A percentile compares a stretch with the other conserved stretches of the same genome.
phyloP scores from a whole-genome alignment of 2,329 filamentous ascomycete species.

The Aspergillus novofumigatus region DNA sequence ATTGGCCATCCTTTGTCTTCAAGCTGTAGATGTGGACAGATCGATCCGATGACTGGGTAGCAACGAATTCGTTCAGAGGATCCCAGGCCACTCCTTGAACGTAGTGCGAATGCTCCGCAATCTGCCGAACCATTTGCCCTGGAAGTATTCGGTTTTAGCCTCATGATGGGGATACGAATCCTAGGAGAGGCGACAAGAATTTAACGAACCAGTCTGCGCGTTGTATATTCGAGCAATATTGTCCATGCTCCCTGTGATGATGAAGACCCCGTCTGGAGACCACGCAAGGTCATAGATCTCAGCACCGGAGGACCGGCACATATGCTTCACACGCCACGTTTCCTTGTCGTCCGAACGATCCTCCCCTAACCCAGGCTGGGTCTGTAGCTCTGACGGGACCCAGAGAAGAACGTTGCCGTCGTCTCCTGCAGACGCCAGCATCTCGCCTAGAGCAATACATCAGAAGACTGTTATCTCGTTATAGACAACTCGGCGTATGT shows the following conservation, averaged over 20 bases:
- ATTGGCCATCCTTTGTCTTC: slow-evolving; percentile 94
- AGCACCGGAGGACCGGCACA: slow-evolving; percentile 90
- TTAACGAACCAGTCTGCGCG: slow-evolving; percentile 70
- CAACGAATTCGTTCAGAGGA: slow-evolving; percentile 94
- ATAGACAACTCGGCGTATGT: slow-evolving; percentile 15
- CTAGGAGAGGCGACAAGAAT: not conserved
- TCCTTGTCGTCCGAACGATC: slow-evolving; percentile 91
- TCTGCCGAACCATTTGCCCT: slow-evolving; percentile 76
- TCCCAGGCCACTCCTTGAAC: slow-evolving; percentile 99
- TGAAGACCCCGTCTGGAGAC: slow-evolving; percentile 95
- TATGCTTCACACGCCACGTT: slow-evolving; percentile 93
- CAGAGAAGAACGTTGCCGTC: slow-evolving; percentile 96
- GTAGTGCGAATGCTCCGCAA: slow-evolving; percentile 96
- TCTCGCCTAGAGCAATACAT: slow-evolving; percentile 61
- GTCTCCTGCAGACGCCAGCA: slow-evolving; percentile 90
- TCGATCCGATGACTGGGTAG: slow-evolving; percentile 95
- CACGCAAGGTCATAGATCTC: slow-evolving; percentile 98
- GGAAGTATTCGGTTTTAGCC: slow-evolving; percentile 20
- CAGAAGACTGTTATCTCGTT: not conserved
- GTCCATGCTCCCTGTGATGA: slow-evolving; percentile 99
- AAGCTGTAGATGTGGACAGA: slow-evolving; percentile 97
- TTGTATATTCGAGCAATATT: slow-evolving; percentile 98
- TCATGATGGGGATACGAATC: not conserved
- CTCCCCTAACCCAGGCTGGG: slow-evolving; percentile 67
- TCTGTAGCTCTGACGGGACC: slow-evolving; percentile 78